Conservation (phyloP, 2,329 filamentous ascomycete genomes). For the Diaporthe aspalathi region DNA sequence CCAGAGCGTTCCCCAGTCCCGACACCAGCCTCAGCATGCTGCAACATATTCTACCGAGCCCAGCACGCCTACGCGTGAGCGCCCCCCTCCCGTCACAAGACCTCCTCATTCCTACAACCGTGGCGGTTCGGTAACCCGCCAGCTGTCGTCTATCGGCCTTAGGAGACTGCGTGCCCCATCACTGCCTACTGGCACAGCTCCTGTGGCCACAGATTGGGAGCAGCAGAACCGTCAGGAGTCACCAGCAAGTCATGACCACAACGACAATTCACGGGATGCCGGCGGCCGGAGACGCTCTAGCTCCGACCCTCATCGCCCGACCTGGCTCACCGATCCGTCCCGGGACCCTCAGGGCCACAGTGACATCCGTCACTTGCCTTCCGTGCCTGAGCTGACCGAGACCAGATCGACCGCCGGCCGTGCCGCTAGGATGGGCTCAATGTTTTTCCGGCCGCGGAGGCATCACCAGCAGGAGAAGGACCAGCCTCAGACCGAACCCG, state of each 20-base stretch:
- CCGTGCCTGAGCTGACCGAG: constrained; percentile 34
- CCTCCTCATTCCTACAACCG: neutral
- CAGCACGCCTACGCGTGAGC: constrained; percentile 31
- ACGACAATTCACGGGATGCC: neutral
- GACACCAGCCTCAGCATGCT: neutral
- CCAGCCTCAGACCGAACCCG: constrained; percentile 1
- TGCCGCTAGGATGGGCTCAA: constrained; percentile 15
- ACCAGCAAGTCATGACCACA: neutral
- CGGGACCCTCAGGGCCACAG: neutral
- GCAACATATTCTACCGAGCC: neutral
- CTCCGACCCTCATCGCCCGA: constrained; percentile 43
- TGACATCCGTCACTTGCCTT: constrained; percentile 28
- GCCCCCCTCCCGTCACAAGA: constrained; percentile 16
- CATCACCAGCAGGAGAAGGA: constrained; percentile 1
- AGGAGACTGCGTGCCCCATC: constrained; percentile 29
- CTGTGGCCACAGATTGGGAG: constrained; percentile 5
- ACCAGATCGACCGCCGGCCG: neutral
- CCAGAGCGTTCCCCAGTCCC: constrained; percentile 12
- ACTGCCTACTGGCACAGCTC: neutral
- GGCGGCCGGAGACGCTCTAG: constrained; percentile 42
- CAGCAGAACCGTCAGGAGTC: neutral
- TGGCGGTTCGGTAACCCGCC: constrained; percentile 11
- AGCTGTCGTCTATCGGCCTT: constrained; percentile 39
- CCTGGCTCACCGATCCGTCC: constrained; percentile 36
- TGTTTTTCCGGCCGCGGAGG: constrained; percentile 24